Base-by-base conservation (phyloP, 768 basidiomycete genomes). In the Rhizopogon vinicolor region DNA sequence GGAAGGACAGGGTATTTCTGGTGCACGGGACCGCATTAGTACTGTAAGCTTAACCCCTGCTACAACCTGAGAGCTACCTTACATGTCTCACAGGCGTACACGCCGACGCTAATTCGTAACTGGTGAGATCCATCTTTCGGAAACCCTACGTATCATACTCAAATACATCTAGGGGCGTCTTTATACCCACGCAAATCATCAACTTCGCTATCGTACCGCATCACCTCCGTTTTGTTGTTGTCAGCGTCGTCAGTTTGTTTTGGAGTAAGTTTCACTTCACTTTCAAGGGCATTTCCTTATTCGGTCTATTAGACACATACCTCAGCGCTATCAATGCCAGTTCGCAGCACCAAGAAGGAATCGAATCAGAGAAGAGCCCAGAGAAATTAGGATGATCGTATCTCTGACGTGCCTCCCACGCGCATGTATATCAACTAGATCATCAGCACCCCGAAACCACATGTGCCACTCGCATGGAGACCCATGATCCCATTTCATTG, bases 141-240 rank as follows among this genome's bases (percentile, higher is more conserved):
- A 10, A 2, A 6, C 25, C 37, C 12, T 43, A 16, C 1, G 5
- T 5, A 37, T 48, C 50, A 44, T 39, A 52, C 25, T 28, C 28
- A 49, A 54, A 18, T 28, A 12, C 14, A 31, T 44, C 49, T 22
- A 85, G 87, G 89, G 76, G 73, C 3, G 87, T 91, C 6, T 91
- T 84, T 66, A 76, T 86, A 33, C 91, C 91, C 1, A 81, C 88
- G 0, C 91, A 93, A 66, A 63, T 86, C 53, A 75, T 91, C 74
- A 93, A 93, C 70, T 93, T 93, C 63, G 73, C 82, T 8, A 19
- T 93, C 33, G 80, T 91, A 1, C 91, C 91, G 1, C 84, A 80
- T 4, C 91, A 93, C 61, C 70, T 91, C 37, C 83, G 91, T 39
- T 85, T 93, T 52, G 77, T 87, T 18, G 75, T 86, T 18, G 82